phyloP scores from a whole-genome alignment of 2,329 filamentous ascomycete species.

The Colletotrichum spinosum region DNA sequence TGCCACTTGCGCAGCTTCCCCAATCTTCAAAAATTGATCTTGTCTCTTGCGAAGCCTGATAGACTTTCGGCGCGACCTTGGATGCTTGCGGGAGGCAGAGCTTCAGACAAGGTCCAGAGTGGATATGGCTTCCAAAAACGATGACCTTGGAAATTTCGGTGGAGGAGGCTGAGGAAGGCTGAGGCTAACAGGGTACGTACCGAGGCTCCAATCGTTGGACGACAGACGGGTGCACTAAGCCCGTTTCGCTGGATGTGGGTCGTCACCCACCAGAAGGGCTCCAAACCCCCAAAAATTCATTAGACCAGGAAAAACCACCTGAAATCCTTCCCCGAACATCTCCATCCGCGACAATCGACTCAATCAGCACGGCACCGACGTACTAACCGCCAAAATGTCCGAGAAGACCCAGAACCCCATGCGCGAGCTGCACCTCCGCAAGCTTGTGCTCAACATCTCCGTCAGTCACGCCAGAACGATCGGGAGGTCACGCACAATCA shows the following conservation, averaged over 20 bases:
- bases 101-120: conserved; percentile 53
- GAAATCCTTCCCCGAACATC: conserved; percentile 14
- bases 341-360: conserved; percentile 36
- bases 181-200: conserved; percentile 35
- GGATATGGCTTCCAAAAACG: conserved; percentile 44
- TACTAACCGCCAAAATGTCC: conserved; percentile 60
- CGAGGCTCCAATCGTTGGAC: background rate
- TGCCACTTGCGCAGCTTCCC: conserved; percentile 47
- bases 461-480: background rate
- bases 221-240: background rate
- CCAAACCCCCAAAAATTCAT: conserved; percentile 54
- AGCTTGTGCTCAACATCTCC: conserved; percentile 99
- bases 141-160: conserved; percentile 51
- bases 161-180: conserved; percentile 55
- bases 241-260: background rate
- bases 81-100: conserved; percentile 52
- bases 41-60: conserved; percentile 48
- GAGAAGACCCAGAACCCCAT: conserved; percentile 98
- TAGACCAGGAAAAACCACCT: conserved; percentile 1
- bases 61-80: conserved; percentile 54
- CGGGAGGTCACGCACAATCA: background rate
- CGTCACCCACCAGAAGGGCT: conserved; percentile 51
- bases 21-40: conserved; percentile 58
- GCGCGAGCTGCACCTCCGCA: conserved; percentile 99
- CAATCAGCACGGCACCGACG: conserved; percentile 45